Percentiles rank a stretch among this genome's conserved stretches.
Evolutionary conservation across 2,329 filamentous ascomycete genomes (phyloP).

Genomic region (Penicillium sp.): DNA sequence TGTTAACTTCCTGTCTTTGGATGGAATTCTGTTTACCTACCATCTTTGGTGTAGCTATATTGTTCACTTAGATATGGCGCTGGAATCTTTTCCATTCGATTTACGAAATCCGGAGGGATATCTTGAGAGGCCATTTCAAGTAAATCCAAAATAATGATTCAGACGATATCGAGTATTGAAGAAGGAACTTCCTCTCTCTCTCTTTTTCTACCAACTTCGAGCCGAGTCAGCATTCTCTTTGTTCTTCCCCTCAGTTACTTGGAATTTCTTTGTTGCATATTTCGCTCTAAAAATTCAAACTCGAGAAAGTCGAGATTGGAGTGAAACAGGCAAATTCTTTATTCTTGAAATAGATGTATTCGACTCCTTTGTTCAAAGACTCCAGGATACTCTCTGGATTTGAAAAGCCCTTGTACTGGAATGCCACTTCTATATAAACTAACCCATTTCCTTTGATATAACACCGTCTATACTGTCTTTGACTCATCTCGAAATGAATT

Average conservation of each 20-base stretch:
- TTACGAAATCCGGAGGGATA: neutral
- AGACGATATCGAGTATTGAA: neutral
- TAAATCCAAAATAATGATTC: neutral
- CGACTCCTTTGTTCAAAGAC: neutral
- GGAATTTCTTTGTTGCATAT: neutral
- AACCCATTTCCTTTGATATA: neutral
- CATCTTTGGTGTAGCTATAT: conserved; percentile 3
- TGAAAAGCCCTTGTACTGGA: neutral
- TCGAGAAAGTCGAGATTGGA: neutral
- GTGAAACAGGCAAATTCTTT: neutral
- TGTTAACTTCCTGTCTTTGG: neutral
- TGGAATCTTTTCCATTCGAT: conserved; percentile 5
- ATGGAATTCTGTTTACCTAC: neutral
- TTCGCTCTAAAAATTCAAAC: neutral
- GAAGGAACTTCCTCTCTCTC: neutral
- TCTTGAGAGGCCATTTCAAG: neutral
- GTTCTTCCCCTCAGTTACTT: neutral
- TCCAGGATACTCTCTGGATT: neutral
- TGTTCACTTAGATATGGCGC: neutral
- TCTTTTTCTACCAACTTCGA: neutral
- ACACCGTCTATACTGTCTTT: neutral
- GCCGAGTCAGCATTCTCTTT: neutral
- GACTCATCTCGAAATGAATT: conserved; percentile 1
- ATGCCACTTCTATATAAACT: neutral
- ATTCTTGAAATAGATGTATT: conserved; percentile 3